phyloP scores from a whole-genome alignment of 2,329 filamentous ascomycete genomes.

The Didymosphaeria variabile region DNA sequence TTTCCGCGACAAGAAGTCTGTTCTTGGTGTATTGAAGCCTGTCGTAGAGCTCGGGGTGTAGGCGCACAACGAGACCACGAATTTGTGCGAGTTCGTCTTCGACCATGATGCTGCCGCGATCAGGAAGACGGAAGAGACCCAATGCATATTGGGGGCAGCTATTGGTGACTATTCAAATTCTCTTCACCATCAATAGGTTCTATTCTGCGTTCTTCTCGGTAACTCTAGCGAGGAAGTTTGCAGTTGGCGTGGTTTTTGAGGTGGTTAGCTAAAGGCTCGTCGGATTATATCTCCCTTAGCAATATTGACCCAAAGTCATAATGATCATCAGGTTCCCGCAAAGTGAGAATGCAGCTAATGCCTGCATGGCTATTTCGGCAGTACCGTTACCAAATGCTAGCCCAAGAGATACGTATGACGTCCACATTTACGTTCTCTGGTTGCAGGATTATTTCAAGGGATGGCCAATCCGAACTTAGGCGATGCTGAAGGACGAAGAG shows the following conservation, averaged over 20 bases:
- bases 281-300: slow-evolving; percentile 53
- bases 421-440: slow-evolving; percentile 11
- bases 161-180: slow-evolving; percentile 20
- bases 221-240: slow-evolving; percentile 12
- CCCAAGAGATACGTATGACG: slow-evolving; percentile 19
- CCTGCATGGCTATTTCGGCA: slow-evolving; percentile 51
- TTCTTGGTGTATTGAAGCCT: slow-evolving; percentile 17
- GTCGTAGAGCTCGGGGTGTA: slow-evolving; percentile 17
- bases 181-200: not conserved
- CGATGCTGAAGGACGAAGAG: slow-evolving; percentile 54
- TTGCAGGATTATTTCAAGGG: slow-evolving; percentile 1
- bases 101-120: slow-evolving; percentile 18
- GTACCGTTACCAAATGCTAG: slow-evolving; percentile 34
- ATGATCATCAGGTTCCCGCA: slow-evolving; percentile 67
- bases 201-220: not conserved
- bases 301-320: slow-evolving; percentile 69
- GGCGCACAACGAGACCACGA: slow-evolving; percentile 19
- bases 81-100: slow-evolving; percentile 16
- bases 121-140: slow-evolving; percentile 21
- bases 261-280: slow-evolving; percentile 18
- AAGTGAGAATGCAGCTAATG: slow-evolving; percentile 51
- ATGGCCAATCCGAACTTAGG: slow-evolving; percentile 56
- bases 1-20: slow-evolving; percentile 6
- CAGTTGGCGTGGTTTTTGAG: slow-evolving; percentile 13
- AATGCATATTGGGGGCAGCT: slow-evolving; percentile 21